These are phyloP conservation scores for Penicillium oxalicum DNA, from an alignment of 2,329 filamentous ascomycete species.

Conservation along the genomic window DNA sequence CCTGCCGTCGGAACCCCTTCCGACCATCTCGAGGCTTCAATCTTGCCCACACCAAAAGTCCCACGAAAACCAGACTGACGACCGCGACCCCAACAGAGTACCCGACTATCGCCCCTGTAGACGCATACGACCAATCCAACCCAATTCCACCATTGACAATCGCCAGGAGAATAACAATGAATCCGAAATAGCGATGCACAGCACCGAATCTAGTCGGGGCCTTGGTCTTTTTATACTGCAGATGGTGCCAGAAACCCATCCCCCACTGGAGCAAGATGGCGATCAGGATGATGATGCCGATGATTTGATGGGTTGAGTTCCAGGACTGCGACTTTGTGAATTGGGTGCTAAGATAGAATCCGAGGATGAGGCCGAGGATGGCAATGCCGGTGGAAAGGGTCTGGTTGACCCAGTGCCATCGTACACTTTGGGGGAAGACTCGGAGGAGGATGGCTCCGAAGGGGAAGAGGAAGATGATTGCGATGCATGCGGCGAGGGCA, in stretches of 20 bases:
- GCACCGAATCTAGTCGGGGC: slow-evolving; percentile 12
- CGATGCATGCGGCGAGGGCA: slow-evolving; percentile 10
- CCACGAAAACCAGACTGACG: background rate
- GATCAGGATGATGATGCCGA: slow-evolving; percentile 39
- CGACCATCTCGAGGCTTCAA: background rate
- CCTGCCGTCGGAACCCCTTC: background rate
- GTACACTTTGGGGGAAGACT: slow-evolving; percentile 14
- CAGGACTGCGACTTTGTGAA: slow-evolving; percentile 37
- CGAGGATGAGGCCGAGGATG: slow-evolving; percentile 36
- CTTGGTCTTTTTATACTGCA: slow-evolving; percentile 23
- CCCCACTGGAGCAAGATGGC: slow-evolving; percentile 31
- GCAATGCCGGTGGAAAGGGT: slow-evolving; percentile 34
- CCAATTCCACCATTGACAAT: slow-evolving; percentile 17
- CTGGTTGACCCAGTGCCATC: slow-evolving; percentile 38
- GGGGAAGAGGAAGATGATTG: slow-evolving; percentile 18
- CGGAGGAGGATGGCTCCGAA: slow-evolving; percentile 16
- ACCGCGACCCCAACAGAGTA: slow-evolving; percentile 10
- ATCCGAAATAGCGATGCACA: slow-evolving; percentile 26
- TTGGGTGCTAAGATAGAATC: slow-evolving; percentile 35
- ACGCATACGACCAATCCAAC: slow-evolving; percentile 14
- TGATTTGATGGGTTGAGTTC: slow-evolving; percentile 43
- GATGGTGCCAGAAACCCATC: slow-evolving; percentile 38
- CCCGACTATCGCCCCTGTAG: slow-evolving; percentile 6
- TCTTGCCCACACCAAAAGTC: background rate
- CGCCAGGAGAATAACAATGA: slow-evolving; percentile 21